Base-by-base conservation (phyloP, 2,329 filamentous ascomycete genomes). In the Venturia carpophila region DNA sequence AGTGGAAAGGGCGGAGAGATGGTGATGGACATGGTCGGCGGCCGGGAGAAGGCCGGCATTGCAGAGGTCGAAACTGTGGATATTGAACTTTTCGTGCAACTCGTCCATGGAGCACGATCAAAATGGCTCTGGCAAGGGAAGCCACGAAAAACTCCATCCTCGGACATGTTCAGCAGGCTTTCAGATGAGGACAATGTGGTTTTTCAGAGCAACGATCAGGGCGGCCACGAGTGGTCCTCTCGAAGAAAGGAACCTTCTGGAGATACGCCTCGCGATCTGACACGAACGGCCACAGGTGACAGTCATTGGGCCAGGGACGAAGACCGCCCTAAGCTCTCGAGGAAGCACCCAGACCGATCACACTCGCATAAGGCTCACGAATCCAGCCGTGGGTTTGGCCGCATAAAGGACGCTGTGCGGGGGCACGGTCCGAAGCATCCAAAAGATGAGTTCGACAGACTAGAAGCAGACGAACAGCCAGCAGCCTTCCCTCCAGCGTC, bases 71-170 rank as follows among this genome's bases (percentile, higher is more conserved):
- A 99, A 77, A 97, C 92, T 0, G 81, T 91, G 11, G 92, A 97
- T 71, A 86, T 97, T 64, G 92, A 96, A 70, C 86, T 82, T 58
- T 96, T 97, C 69, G 83, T 91, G 61, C 86, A 86, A 66, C 80
- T 96, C 34, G 85, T 89, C 0, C 88, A 87, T 67, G 93, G 94
- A 42, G 90, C 94, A 73, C 85, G 90, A 65, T 83, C 90, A 19
- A 96, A 96, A 74, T 97, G 92, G 91, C 81, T 99, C 1, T 99
- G 94, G 94, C 83, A 90, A 67, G 94, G 93, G 19, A 97, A 96
- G 74, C 84, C 90, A 45, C 86, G 88, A 67, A 91, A 93, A 30
- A n/a, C 39, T 30, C 34, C 41, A 39, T 34, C 60, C n/a, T 27
- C 27, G 21, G 75, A 76, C 63, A 75, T 77, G 73, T 75, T 77